Evolutionary conservation across 2,329 filamentous ascomycete genomes (phyloP), one percentile per base, ranked within the genome.

Genomic region (Penicillium sp.): DNA sequence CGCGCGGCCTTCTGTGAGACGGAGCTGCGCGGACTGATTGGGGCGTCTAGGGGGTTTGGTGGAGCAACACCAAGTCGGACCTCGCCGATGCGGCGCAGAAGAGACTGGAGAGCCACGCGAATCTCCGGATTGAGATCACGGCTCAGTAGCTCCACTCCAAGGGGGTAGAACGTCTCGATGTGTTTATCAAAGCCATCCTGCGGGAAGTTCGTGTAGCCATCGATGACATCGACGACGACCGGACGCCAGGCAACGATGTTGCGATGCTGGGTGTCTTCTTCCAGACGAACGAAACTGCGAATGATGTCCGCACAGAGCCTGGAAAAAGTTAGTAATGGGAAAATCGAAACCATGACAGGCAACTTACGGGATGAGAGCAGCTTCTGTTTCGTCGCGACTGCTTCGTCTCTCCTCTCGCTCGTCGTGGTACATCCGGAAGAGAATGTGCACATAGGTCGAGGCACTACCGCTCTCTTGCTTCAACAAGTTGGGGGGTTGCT

Each of bases 191-290:
- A 99, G 42, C 90, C 90, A 22, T 86, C 82, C 16, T 85, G 81
- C 0, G 91, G 90, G 77, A 97, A 97, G 6, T 86, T 88, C 0
- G 87, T 87, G 71, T 93, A 97, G 1, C 94, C 94, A 68, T 99
- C 93, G 9, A 99, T 81, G 8, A 99, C 94, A 69, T 96, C 94
- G 16, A 99, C 92, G 1, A 99, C 94, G 0, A 99, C 94, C 0
- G 94, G 94, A 16, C 94, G 83, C 94, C 94, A 99, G 0, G 95
- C 96, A 24, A 95, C 85, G 52, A 99, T 96, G 74, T 99, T 99
- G 52, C 94, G 84, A 71, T 97, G 92, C 75, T 99, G 94, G 27
- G 91, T 95, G 69, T 99, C 95, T 72, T 97, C 92, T 69, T 97
- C 94, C 3, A 99, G 86, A 4, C 83, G 81, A 10, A 91, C 86